These are phyloP conservation scores for Cercophora sp. DNA, from an alignment of 495 filamentous ascomycete species.

Conservation along the genomic window DNA sequence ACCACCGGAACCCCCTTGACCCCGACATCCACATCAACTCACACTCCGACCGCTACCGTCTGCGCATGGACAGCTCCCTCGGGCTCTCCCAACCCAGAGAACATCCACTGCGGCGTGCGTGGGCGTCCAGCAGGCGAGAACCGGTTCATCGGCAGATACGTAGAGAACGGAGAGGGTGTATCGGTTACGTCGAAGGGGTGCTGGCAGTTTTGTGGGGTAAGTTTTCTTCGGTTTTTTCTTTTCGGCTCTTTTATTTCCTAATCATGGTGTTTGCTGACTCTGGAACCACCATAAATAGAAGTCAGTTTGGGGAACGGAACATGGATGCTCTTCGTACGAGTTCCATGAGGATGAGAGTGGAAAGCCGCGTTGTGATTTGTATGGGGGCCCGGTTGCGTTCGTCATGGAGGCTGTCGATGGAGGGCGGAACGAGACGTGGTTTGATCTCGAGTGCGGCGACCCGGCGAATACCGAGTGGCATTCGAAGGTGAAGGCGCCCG, in stretches of 20 bases:
- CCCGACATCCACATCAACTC: neutral
- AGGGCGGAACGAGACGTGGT: conserved; percentile 21
- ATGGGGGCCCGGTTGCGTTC: conserved; percentile 22
- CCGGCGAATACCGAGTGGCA: conserved; percentile 12
- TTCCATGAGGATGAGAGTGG: conserved; percentile 19
- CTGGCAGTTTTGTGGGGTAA: conserved; percentile 26
- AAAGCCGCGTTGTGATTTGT: conserved; percentile 22
- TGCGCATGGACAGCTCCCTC: conserved; percentile 6
- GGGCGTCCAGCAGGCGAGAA: conserved; percentile 11
- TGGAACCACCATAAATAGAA: conserved; percentile 4
- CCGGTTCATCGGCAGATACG: conserved; percentile 18
- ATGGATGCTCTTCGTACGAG: conserved; percentile 21
- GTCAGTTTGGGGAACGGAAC: conserved; percentile 12
- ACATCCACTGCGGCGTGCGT: conserved; percentile 22
- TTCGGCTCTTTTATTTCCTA: neutral
- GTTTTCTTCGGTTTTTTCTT: conserved; percentile 5
- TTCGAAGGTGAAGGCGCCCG: neutral
- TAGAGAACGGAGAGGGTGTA: conserved; percentile 10
- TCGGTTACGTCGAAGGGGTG: conserved; percentile 19
- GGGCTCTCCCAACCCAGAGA: conserved; percentile 10
- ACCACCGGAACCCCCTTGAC: neutral
- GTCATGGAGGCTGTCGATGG: conserved; percentile 17
- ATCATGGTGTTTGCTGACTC: no score
- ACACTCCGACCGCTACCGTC: conserved; percentile 12
- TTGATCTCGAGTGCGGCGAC: conserved; percentile 25